These are phyloP conservation scores for Trifolium pratense DNA, from an alignment of 306 rosid species.

Conservation along the genomic window DNA sequence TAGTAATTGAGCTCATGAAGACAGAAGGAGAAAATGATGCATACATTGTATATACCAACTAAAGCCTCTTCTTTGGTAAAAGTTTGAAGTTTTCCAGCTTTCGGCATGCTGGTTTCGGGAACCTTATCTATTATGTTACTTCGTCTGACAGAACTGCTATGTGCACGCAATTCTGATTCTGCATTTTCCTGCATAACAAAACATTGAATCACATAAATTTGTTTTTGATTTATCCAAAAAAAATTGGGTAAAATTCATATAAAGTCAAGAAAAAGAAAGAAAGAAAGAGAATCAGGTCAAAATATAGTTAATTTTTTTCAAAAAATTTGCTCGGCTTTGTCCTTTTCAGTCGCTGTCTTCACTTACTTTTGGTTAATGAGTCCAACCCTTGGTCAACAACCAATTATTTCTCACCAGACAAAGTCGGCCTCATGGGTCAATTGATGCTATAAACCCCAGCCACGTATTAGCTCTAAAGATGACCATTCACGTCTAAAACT, in stretches of 20 bases:
- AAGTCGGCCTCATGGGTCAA: neutral
- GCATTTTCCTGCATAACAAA: constrained; percentile 73
- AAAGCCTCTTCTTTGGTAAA: constrained; percentile 83
- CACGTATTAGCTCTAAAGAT: neutral
- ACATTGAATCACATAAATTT: constrained; percentile 37
- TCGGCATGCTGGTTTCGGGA: constrained; percentile 59
- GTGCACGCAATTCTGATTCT: constrained; percentile 94
- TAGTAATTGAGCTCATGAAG: constrained; percentile 21
- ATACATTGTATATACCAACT: constrained; percentile 73
- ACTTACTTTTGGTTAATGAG: neutral
- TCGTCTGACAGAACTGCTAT: constrained; percentile 86
- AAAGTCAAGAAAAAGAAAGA: neutral
- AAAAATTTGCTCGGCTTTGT: constrained; percentile 1
- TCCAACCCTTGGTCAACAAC: constrained; percentile 1
- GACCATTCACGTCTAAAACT: neutral
- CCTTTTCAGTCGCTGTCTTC: constrained; percentile 15
- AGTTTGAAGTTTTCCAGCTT: constrained; percentile 63
- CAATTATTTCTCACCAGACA: neutral
- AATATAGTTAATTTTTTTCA: constrained; percentile 21
- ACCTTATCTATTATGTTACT: constrained; percentile 52
- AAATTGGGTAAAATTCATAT: neutral
- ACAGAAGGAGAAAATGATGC: constrained; percentile 41
- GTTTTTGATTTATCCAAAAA: constrained; percentile 22
- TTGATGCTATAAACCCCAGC: neutral
- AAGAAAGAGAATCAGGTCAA: neutral